Conservation (phyloP, 148 eudicot species). For the Chenopodium formosanum region DNA sequence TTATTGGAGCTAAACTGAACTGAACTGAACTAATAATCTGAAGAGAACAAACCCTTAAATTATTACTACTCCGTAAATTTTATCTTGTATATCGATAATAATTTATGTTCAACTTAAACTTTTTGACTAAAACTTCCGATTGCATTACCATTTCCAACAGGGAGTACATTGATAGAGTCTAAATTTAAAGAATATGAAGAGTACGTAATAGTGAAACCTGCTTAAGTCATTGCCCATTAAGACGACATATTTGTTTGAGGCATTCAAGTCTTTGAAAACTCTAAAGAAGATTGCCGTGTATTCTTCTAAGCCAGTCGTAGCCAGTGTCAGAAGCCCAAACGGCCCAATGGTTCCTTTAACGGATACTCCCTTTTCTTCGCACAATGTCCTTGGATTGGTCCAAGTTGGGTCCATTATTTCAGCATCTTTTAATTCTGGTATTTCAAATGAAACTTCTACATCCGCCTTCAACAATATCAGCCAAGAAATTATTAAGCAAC, state of each 20-base stretch:
- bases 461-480: conserved; percentile 37
- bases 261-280: conserved; percentile 23
- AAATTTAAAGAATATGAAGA: too few species aligned
- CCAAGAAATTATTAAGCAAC: too few species aligned
- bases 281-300: conserved; percentile 41
- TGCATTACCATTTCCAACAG: too few species aligned
- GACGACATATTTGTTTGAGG: conserved; percentile 25
- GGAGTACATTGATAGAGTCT: too few species aligned
- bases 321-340: conserved; percentile 36
- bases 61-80: too few species aligned
- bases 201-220: conserved; percentile 11
- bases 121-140: too few species aligned
- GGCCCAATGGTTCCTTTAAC: conserved; percentile 34
- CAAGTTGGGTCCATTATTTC: conserved; percentile 31
- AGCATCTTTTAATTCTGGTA: conserved; percentile 25
- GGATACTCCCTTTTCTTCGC: conserved; percentile 29
- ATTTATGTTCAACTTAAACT: too few species aligned
- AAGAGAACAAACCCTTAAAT: too few species aligned
- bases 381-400: conserved; percentile 39
- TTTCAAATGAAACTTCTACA: conserved; percentile 39
- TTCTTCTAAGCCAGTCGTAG: conserved; percentile 33
- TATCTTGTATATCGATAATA: too few species aligned
- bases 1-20: too few species aligned
- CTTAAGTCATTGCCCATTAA: conserved; percentile 41
- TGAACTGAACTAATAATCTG: too few species aligned